phyloP scores from a whole-genome alignment of 768 basidiomycete species.

The Leucogyrophana mollusca region DNA sequence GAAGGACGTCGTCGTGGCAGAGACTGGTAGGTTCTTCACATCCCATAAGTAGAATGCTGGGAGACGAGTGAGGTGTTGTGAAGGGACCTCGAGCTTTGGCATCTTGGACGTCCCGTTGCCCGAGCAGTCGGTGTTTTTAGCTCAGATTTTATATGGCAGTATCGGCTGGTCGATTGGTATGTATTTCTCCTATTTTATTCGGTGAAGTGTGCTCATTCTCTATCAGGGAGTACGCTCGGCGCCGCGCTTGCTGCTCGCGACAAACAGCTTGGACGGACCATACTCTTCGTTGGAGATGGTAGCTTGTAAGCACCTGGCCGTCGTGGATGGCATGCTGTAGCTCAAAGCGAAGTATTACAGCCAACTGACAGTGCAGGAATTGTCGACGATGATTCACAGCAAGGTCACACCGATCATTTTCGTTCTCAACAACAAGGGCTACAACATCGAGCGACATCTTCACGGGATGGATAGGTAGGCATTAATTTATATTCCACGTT shows the following conservation, averaged over 20 bases:
- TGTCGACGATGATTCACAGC: conserved; percentile 78
- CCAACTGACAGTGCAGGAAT: conserved; percentile 79
- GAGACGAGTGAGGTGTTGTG: too few relatives aligned
- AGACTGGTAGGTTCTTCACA: conserved; percentile 80
- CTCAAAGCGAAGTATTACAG: conserved; percentile 38
- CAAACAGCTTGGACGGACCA: conserved; percentile 56
- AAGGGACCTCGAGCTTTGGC: conserved; percentile 82
- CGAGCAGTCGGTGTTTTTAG: conserved; percentile 58
- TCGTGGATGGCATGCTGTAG: conserved; percentile 3
- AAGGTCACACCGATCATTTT: conserved; percentile 82
- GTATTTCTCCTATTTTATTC: conserved; percentile 10
- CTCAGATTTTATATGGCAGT: conserved; percentile 87
- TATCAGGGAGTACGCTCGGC: conserved; percentile 64
- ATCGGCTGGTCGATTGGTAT: conserved; percentile 88
- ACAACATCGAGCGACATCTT: conserved; percentile 82
- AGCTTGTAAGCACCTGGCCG: conserved; percentile 51
- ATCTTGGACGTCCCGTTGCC: conserved; percentile 81
- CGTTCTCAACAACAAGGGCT: conserved; percentile 77
- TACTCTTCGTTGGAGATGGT: conserved; percentile 86
- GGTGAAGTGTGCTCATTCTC: neutral
- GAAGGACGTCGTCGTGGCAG: conserved; percentile 78
- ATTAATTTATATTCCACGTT: too few relatives aligned
- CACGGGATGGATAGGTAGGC: conserved; percentile 59
- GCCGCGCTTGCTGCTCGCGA: conserved; percentile 80
- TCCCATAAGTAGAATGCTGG: too few relatives aligned